Base-by-base conservation (phyloP, 2,329 filamentous ascomycete genomes). In the Penicillium sp. region DNA sequence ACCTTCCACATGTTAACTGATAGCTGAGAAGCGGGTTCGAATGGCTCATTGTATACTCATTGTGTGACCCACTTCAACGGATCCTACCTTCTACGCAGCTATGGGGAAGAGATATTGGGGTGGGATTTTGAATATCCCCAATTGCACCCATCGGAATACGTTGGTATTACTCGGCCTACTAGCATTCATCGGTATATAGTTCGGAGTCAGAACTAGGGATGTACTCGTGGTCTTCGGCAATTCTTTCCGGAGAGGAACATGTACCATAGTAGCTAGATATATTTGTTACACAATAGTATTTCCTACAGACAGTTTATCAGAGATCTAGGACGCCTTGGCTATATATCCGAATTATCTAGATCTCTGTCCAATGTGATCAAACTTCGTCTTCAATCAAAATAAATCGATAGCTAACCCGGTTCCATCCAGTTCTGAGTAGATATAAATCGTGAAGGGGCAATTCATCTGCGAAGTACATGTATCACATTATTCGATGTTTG, bases 1-100 rank as follows among this genome's bases (percentile, higher is more conserved):
- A 1, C 7, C 32, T 43, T 30, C 40, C 51, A 51, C 51, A 49
- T 52, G 48, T 51, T 27, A 49, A 5, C 15, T 36, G 23, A 39
- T 18, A 21, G 8, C 2, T 15, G n/a, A 24, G 24, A 23, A 29
- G 24, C 30, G 33, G 23, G 21, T 3, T 37, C 2, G 10, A 41
- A 51, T 36, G 13, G 15, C 13, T 24, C 3, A 18, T 23, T 51
- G 13, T 40, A 36, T n/a, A 29, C n/a, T 32, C 10, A 15, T 37
- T 44, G 54, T 54, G 45, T 45, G 5, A 54, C 54, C 7, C 41
- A 10, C 3, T 39, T 45, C 46, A 34, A 48, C n/a, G 26, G 18
- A 30, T 45, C 51, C 54, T 46, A 26, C 30, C 27, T 27, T 30
- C 27, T 23, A 27, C 15, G 24, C 13, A 13, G 23, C 21, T 32